A percentile compares a stretch with the other conserved stretches of the same genome.
Conservation (phyloP, 164 flowering plant genomes). For the Umbilicus rupestris region DNA sequence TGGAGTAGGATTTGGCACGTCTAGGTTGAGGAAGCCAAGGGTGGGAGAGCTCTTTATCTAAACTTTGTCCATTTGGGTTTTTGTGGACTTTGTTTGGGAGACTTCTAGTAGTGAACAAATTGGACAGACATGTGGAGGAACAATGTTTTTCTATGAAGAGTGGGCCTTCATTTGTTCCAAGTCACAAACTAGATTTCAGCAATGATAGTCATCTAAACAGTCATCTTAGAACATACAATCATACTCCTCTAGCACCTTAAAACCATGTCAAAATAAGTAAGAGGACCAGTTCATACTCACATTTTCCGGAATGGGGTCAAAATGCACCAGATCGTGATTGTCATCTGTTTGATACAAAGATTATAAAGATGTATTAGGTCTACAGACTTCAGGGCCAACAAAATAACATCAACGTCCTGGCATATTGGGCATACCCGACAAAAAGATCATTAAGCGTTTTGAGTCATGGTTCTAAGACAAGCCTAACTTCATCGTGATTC, state of each 20-base stretch:
- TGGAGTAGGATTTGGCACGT: constrained; percentile 6
- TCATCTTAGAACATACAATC: background rate
- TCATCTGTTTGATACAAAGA: too few relatives aligned
- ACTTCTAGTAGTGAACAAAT: background rate
- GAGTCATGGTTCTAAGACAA: background rate
- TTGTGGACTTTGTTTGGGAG: constrained; percentile 4
- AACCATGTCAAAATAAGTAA: background rate
- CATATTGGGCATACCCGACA: background rate
- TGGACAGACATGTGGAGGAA: background rate
- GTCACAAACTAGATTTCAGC: background rate
- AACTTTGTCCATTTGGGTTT: background rate
- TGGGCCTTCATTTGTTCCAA: background rate
- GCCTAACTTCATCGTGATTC: constrained; percentile 25
- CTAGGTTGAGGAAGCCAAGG: background rate
- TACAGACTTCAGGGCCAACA: background rate
- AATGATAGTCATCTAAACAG: background rate
- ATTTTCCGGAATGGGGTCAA: background rate
- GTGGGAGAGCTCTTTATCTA: constrained; percentile 33
- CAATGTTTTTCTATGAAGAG: background rate
- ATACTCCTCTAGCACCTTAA: background rate
- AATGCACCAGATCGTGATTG: too few relatives aligned
- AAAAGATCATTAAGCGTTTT: background rate
- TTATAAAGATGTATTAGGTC: too few relatives aligned
- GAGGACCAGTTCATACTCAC: background rate
- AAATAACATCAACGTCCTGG: background rate